These are phyloP conservation scores for Heliamphora ciliata DNA, from an alignment of 179 eudicot species.

Conservation along the genomic window DNA sequence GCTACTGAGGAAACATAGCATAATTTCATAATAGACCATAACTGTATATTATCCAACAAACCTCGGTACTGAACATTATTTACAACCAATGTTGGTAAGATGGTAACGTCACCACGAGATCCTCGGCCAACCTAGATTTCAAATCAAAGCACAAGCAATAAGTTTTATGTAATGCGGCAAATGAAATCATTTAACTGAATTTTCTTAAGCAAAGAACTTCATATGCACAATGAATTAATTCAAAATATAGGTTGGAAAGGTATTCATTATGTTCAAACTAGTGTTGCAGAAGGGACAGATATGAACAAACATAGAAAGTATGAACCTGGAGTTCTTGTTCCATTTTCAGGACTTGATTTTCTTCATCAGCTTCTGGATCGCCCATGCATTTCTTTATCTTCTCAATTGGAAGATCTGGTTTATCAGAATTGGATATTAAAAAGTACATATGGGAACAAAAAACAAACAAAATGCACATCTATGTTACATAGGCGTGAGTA, in stretches of 20 bases:
- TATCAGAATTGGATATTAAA: neutral
- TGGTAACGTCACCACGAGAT: conserved; percentile 72
- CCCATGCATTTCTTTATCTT: conserved; percentile 67
- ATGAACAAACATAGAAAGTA: neutral
- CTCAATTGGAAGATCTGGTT: conserved; percentile 50
- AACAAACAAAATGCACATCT: neutral
- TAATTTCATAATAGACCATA: neutral
- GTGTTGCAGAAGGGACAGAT: neutral
- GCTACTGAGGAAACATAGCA: neutral
- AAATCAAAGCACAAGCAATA: conserved; percentile 9
- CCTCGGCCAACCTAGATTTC: conserved; percentile 59
- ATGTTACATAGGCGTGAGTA: too few species aligned
- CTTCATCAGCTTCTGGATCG: conserved; percentile 60
- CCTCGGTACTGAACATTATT: conserved; percentile 74
- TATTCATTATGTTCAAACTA: neutral
- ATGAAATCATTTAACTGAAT: neutral
- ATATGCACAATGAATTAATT: neutral
- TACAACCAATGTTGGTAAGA: conserved; percentile 70
- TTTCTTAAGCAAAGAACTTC: neutral
- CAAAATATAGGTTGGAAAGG: neutral
- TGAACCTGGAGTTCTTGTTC: conserved; percentile 70
- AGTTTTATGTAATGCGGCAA: conserved; percentile 1
- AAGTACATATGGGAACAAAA: neutral
- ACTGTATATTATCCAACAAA: conserved; percentile 22
- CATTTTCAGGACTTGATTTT: conserved; percentile 55